phyloP scores from a whole-genome alignment of 2,329 filamentous ascomycete species.

The Xylaria arbuscula region DNA sequence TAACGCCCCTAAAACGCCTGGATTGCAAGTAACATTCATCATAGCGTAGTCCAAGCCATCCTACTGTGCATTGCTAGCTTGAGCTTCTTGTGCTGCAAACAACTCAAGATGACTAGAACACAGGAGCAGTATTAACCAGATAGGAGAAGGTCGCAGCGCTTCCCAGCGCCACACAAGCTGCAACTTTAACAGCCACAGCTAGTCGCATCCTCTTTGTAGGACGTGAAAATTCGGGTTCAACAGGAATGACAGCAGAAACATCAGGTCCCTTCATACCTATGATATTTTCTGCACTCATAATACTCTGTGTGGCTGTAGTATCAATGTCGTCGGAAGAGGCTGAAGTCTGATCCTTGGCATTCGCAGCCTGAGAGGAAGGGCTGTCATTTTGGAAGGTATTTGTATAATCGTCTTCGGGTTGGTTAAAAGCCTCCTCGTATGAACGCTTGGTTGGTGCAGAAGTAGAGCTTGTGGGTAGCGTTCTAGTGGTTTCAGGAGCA shows the following conservation, averaged over 20 bases:
- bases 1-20: conserved; percentile 28
- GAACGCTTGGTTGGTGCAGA: conserved; percentile 41
- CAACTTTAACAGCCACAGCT: conserved; percentile 42
- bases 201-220: conserved; percentile 49
- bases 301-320: not conserved
- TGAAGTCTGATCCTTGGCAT: not conserved
- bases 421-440: conserved; percentile 45
- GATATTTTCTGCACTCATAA: not conserved
- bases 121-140: conserved; percentile 46
- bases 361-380: not conserved
- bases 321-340: not conserved
- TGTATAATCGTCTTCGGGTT: not conserved
- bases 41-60: not conserved
- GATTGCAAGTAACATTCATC: not conserved
- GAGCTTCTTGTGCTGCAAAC: not conserved
- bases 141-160: conserved; percentile 48
- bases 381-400: not conserved
- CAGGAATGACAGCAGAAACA: conserved; percentile 5
- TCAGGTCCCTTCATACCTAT: not conserved
- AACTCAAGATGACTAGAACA: conserved; percentile 31
- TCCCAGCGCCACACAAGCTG: conserved; percentile 48
- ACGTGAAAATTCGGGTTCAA: conserved; percentile 24
- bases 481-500: not conserved
- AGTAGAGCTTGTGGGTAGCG: not conserved
- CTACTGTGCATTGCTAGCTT: not conserved